phyloP scores from a whole-genome alignment of 78 protist species.

The Chrysochromulina tobinii region DNA sequence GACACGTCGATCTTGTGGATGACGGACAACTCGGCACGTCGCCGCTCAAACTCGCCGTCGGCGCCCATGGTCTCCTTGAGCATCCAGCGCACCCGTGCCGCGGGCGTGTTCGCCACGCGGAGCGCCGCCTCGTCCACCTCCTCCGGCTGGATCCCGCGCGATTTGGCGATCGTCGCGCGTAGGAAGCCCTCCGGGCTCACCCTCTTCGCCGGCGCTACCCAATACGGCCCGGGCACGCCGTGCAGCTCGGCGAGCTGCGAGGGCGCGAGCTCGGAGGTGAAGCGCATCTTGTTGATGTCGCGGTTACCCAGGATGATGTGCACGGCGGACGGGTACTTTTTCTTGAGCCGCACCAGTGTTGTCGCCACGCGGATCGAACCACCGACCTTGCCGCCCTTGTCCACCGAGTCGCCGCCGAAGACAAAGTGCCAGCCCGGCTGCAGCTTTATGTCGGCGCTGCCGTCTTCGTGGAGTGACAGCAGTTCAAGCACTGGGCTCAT shows the following conservation, averaged over 20 bases:
- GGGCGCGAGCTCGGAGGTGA: no score
- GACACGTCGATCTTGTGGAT: no score
- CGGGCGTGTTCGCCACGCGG: neutral
- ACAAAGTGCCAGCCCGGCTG: neutral
- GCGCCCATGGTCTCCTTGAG: slow-evolving; percentile 48
- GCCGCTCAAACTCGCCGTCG: slow-evolving; percentile 14
- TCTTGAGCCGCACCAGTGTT: neutral
- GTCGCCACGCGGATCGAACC: neutral
- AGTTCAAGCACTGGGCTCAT: no score
- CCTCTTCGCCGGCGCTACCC: slow-evolving; percentile 3
- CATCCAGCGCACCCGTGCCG: slow-evolving; percentile 9
- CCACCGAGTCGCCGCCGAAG: slow-evolving; percentile 7
- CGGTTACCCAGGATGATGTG: no score
- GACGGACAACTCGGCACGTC: slow-evolving; percentile 10
- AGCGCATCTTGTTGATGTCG: no score
- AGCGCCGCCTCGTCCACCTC: no score
- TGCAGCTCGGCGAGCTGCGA: neutral
- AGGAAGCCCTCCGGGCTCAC: neutral
- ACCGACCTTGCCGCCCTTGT: slow-evolving; percentile 4
- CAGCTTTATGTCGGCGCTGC: no score
- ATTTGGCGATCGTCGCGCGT: no score
- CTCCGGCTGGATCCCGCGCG: no score
- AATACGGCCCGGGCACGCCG: neutral
- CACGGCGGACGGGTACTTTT: no score
- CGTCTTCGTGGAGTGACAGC: no score